Conservation (phyloP, 176 grass and related monocot genomes). For the Rhynchospora pubera region DNA sequence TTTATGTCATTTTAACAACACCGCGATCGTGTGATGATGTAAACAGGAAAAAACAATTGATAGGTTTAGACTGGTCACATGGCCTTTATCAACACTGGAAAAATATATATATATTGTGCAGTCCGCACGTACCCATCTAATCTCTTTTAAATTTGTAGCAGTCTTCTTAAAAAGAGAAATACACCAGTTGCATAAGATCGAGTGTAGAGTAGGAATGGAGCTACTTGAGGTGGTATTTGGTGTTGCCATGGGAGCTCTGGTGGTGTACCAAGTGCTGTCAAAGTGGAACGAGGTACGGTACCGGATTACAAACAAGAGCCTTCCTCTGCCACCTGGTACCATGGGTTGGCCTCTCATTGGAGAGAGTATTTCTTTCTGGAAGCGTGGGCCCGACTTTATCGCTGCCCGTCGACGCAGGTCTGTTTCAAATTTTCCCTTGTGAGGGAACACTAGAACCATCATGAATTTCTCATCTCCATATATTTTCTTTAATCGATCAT, state of each 20-base stretch:
- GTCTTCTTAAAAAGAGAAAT: too few relatives aligned
- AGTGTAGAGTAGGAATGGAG: neutral
- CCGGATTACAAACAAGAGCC: neutral
- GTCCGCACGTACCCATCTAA: too few relatives aligned
- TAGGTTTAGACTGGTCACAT: too few relatives aligned
- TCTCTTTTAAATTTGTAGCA: too few relatives aligned
- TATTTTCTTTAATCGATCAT: too few relatives aligned
- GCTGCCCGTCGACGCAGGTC: slow-evolving; percentile 18
- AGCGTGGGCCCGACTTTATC: slow-evolving; percentile 21
- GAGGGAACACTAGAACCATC: too few relatives aligned
- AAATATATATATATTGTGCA: too few relatives aligned
- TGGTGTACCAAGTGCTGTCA: slow-evolving; percentile 7
- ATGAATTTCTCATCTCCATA: too few relatives aligned
- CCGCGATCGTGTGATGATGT: too few relatives aligned
- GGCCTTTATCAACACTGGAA: too few relatives aligned
- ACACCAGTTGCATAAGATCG: neutral
- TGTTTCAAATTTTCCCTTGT: neutral
- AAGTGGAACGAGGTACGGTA: slow-evolving; percentile 27
- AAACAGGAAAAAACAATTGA: too few relatives aligned
- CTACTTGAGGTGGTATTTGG: neutral
- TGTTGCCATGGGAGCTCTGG: neutral
- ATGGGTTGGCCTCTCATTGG: slow-evolving; percentile 30
- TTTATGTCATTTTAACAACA: too few relatives aligned
- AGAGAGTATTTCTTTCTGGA: slow-evolving; percentile 17
- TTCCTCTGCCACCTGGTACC: slow-evolving; percentile 23